phyloP scores from a whole-genome alignment of 768 basidiomycete species.

The Termitomyces sp. region DNA sequence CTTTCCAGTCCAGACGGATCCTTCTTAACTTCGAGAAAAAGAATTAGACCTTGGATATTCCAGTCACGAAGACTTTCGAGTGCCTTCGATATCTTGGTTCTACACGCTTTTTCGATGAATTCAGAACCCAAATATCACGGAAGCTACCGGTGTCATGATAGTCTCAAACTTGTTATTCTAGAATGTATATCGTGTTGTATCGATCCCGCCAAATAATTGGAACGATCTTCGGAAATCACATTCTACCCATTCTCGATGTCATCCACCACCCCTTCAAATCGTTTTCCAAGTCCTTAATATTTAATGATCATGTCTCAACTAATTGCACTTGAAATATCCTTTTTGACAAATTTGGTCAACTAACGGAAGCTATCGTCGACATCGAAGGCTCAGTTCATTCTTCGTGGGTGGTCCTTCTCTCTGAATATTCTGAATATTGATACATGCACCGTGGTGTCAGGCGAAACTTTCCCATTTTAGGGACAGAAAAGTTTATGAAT shows the following conservation, averaged over 20 bases:
- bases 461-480: no score
- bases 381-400: no score
- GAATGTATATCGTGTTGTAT: background rate
- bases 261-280: no score
- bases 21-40: constrained; percentile 5
- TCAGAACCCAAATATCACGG: background rate
- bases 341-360: no score
- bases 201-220: background rate
- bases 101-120: background rate
- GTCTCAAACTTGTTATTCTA: constrained; percentile 3
- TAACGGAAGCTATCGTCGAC: no score
- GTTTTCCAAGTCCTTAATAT: no score
- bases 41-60: background rate
- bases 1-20: constrained; percentile 11
- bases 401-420: no score
- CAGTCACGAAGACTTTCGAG: background rate
- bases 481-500: no score
- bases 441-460: no score
- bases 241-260: background rate
- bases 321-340: no score
- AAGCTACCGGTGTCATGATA: constrained; percentile 4
- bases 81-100: background rate
- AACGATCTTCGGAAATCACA: constrained; percentile 12
- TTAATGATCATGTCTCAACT: no score
- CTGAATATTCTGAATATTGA: no score